Evolutionary conservation across 2,329 filamentous ascomycete genomes (phyloP), one percentile per base, ranked within the genome.

Genomic region (Colletotrichum coccodes): DNA sequence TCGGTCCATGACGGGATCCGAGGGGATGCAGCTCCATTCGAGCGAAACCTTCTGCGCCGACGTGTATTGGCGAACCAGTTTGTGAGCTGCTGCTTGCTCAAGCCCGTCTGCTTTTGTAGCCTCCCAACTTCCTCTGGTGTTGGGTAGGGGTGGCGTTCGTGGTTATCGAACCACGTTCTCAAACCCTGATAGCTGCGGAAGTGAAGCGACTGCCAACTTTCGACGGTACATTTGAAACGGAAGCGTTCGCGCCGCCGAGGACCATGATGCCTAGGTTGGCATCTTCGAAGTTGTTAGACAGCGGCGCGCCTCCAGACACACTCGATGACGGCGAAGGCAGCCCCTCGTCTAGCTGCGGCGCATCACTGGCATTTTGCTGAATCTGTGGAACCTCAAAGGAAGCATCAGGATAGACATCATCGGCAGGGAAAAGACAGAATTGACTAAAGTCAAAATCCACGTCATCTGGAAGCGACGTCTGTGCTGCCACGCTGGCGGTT

Each of bases 11-110:
- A 42, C 28, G 84, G 81, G 49, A 86, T 77, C 72, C 84, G 82
- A 0, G 89, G 86, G 16, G 89, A 89, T 54, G 80, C 80, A 66
- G 80, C 81, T 72, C 83, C 80, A 54, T 83, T 82, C 9, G 84
- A 80, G 26, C 83, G 82, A 60, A 86, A 83, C 78, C 91, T 92
- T 58, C 88, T 86, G 72, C 90, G 83, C 70, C 90, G 84, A 62
- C 90, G 85, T 60, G 89, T 89, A 77, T 92, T 92, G 46, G 90
- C 90, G 68, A 92, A 86, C 90, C 90, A 92, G 73, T 92, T 92
- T n/a, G 86, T 86, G 57, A 92, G 90, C 73, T 92, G 90, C 42
- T 81, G 87, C 34, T 86, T 80, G 61, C 85, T 89, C 21, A 92
- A 79, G 14, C 90, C 89, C 4, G 90, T 92, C 61, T 85, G 81